Evolutionary conservation across 352 stramenopile genomes (phyloP).

Genomic region (Halophytophthora polymorphica): DNA sequence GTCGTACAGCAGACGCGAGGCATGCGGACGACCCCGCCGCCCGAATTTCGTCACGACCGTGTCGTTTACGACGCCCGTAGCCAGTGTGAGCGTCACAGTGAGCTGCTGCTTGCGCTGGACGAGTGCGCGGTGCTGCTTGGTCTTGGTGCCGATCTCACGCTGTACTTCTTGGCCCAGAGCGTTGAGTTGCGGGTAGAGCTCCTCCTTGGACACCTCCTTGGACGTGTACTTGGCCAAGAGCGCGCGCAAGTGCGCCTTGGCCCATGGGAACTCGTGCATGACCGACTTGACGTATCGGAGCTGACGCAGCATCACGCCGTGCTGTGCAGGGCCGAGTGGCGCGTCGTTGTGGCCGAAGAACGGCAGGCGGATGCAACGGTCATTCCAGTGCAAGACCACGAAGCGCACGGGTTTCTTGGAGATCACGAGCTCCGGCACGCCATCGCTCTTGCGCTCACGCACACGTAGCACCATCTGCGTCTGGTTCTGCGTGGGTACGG

Average conservation of each 20-base stretch:
- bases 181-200: slow-evolving; percentile 76
- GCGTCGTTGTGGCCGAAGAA: slow-evolving; percentile 38
- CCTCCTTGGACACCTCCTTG: slow-evolving; percentile 71
- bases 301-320: slow-evolving; percentile 77
- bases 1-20: slow-evolving; percentile 72
- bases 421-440: slow-evolving; percentile 61
- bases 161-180: slow-evolving; percentile 69
- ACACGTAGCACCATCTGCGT: slow-evolving; percentile 61
- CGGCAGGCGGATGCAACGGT: slow-evolving; percentile 50
- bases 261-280: slow-evolving; percentile 84
- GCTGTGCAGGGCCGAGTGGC: slow-evolving; percentile 64
- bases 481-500: slow-evolving; percentile 13
- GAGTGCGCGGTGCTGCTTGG: slow-evolving; percentile 45
- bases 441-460: slow-evolving; percentile 41
- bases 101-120: slow-evolving; percentile 57
- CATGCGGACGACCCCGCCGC: slow-evolving; percentile 62
- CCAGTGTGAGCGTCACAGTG: slow-evolving; percentile 57
- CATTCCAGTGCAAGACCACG: slow-evolving; percentile 63
- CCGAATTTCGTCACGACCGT: slow-evolving; percentile 68
- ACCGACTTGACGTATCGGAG: slow-evolving; percentile 80
- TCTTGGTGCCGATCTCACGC: slow-evolving; percentile 38
- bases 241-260: slow-evolving; percentile 63
- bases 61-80: slow-evolving; percentile 64
- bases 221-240: slow-evolving; percentile 68
- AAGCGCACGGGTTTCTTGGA: slow-evolving; percentile 45